phyloP scores from a whole-genome alignment of 148 eudicot genomes.

The Chenopodium berlandieri region DNA sequence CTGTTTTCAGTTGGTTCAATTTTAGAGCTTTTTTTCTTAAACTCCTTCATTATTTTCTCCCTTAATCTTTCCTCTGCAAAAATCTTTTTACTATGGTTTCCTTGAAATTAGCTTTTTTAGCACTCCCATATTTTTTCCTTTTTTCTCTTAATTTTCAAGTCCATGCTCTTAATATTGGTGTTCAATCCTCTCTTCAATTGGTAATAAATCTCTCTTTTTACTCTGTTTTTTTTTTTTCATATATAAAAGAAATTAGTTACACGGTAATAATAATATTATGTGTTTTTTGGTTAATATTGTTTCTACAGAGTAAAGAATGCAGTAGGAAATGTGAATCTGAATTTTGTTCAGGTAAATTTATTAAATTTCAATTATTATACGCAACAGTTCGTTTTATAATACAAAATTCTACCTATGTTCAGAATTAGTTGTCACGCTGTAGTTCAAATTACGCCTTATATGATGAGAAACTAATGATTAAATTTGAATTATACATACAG shows the following conservation, averaged over 20 bases:
- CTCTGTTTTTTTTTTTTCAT: not conserved
- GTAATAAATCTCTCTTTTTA: not conserved
- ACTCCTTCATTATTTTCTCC: too few species aligned
- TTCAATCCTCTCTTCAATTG: not conserved
- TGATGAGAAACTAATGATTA: not conserved
- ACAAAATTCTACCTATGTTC: too few species aligned
- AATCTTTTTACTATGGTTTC: not conserved
- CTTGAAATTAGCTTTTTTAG: not conserved
- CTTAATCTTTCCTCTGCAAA: not conserved
- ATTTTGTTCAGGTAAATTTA: conserved; percentile 51
- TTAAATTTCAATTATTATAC: not conserved
- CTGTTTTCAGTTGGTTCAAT: not conserved
- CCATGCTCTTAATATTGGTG: not conserved
- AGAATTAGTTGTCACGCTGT: too few species aligned
- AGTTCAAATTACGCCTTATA: too few species aligned
- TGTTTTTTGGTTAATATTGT: not conserved
- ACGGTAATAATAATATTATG: not conserved
- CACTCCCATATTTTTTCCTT: not conserved
- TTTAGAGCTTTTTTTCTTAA: not conserved
- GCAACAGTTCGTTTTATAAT: too few species aligned
- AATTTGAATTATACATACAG: conserved; percentile 11
- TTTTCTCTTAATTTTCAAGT: not conserved
- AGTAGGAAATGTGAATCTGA: conserved; percentile 71
- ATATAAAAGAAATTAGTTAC: too few species aligned
- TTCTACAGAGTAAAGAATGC: conserved; percentile 51